A percentile compares a stretch with the other conserved stretches of the same genome.
Conservation (phyloP, 2,329 filamentous ascomycete genomes). For the Apiospora kogelbergensis region DNA sequence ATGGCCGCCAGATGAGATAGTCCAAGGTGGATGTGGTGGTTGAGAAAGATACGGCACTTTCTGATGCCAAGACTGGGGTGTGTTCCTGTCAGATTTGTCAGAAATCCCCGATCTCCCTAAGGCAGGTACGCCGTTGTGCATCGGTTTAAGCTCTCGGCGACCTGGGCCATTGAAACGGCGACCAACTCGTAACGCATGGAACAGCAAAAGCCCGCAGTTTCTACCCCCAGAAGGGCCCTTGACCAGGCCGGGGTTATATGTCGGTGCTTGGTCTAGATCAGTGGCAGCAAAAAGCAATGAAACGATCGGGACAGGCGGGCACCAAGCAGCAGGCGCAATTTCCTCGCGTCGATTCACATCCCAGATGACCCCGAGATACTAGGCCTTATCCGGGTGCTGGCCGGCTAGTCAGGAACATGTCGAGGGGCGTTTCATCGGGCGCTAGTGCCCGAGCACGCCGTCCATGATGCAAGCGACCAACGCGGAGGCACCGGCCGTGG, state of each 20-base stretch:
- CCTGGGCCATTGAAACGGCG: neutral
- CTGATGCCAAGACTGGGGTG: neutral
- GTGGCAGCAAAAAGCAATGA: neutral
- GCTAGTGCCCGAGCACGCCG: neutral
- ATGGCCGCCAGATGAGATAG: no score
- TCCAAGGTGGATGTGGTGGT: no score
- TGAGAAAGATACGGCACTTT: neutral
- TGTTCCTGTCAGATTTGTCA: neutral
- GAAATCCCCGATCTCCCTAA: neutral
- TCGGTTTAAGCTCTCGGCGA: neutral
- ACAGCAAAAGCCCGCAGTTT: neutral
- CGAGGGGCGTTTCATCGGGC: neutral
- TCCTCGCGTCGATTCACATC: neutral
- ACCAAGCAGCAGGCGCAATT: neutral
- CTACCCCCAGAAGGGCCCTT: no score
- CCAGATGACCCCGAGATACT: neutral
- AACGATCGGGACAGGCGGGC: neutral
- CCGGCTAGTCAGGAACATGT: neutral
- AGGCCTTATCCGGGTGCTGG: neutral
- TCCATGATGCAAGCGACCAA: neutral
- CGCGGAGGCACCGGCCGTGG: neutral
- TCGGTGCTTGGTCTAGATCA: neutral
- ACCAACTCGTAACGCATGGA: no score
- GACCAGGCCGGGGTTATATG: neutral
- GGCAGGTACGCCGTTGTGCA: neutral